Evolutionary conservation across 257 asterid genomes (phyloP).

Genomic region (Hygrophila difformis): DNA sequence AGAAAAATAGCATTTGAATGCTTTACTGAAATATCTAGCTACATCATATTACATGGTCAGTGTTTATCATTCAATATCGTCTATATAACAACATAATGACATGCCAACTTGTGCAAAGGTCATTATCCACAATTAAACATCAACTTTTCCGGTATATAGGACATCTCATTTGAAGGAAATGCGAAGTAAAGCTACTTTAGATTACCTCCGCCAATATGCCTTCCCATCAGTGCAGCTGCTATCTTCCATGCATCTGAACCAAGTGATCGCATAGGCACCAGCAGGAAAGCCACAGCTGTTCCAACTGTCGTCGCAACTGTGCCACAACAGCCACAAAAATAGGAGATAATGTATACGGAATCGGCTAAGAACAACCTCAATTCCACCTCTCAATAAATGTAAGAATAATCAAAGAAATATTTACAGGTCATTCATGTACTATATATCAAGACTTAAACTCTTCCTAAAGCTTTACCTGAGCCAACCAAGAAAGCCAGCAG

Average conservation of each 20-base stretch:
- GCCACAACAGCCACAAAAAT: conserved; percentile 3
- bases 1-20: too few species aligned
- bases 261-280: conserved; percentile 85
- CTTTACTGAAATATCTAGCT: too few species aligned
- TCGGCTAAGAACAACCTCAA: too few species aligned
- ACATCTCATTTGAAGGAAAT: background rate
- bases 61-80: too few species aligned
- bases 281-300: conserved; percentile 56
- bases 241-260: conserved; percentile 90
- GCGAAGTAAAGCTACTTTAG: background rate
- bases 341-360: background rate
- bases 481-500: conserved; percentile 86
- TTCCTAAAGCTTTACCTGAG: conserved; percentile 42
- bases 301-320: conserved; percentile 88
- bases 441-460: too few species aligned
- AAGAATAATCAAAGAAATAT: too few species aligned
- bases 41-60: too few species aligned
- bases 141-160: background rate
- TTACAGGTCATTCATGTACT: too few species aligned
- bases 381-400: too few species aligned
- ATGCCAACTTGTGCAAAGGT: background rate
- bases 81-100: too few species aligned
- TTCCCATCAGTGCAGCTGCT: conserved; percentile 96
- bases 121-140: conserved; percentile 1
- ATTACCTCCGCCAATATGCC: conserved; percentile 97